These are phyloP conservation scores for Chiua virens DNA, from an alignment of 768 basidiomycete species.

Conservation along the genomic window DNA sequence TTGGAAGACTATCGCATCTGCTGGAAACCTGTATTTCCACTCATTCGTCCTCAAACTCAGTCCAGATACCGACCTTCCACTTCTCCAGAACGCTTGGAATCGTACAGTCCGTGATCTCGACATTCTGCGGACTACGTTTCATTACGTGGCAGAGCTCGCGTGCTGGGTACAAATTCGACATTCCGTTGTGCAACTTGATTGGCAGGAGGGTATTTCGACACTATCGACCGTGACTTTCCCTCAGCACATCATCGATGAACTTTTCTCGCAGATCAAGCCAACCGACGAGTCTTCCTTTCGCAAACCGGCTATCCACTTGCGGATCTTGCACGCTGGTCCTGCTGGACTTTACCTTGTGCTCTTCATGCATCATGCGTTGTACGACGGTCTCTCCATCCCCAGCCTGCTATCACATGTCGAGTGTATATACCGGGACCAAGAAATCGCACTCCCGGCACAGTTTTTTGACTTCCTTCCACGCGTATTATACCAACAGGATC, in stretches of 20 bases:
- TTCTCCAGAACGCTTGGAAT: conserved; percentile 39
- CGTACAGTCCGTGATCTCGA: conserved; percentile 31
- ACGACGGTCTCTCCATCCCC: conserved; percentile 45
- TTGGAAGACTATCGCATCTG: conserved; percentile 29
- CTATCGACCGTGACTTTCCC: conserved; percentile 7
- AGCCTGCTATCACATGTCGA: conserved; percentile 35
- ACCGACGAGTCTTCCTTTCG: conserved; percentile 22
- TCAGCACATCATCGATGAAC: conserved; percentile 8
- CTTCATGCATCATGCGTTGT: conserved; percentile 48
- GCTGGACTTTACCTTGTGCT: conserved; percentile 31
- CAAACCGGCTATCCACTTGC: conserved; percentile 34
- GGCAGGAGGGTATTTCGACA: conserved; percentile 19
- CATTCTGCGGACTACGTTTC: conserved; percentile 49
- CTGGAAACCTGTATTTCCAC: conserved; percentile 33
- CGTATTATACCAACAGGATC: conserved; percentile 38
- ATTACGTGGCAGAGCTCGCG: conserved; percentile 38
- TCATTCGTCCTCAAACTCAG: conserved; percentile 27
- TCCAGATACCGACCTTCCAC: conserved; percentile 22
- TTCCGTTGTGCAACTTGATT: conserved; percentile 20
- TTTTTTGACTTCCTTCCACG: conserved; percentile 40
- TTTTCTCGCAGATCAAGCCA: conserved; percentile 15
- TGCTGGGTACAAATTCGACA: conserved; percentile 32
- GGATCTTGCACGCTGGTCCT: conserved; percentile 10
- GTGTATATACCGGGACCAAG: conserved; percentile 28
- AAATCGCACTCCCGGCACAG: conserved; percentile 19